These are phyloP conservation scores for Exutisphaerella laricina DNA, from an alignment of 2,329 filamentous ascomycete genomes.

Conservation along the genomic window DNA sequence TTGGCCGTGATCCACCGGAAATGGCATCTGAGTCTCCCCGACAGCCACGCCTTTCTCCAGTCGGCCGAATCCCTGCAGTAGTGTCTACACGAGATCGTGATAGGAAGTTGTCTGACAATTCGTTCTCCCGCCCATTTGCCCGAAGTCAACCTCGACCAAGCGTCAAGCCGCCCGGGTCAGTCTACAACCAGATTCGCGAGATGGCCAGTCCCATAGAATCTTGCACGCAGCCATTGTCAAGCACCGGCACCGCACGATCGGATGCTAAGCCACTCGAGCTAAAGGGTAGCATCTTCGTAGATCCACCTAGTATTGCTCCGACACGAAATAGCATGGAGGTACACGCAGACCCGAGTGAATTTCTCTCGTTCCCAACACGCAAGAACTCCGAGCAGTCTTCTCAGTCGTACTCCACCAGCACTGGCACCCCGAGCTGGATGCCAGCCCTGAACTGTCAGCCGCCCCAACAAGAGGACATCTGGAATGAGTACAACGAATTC, in stretches of 20 bases:
- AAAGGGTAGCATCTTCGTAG: slow-evolving; percentile 20
- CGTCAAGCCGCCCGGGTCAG: slow-evolving; percentile 24
- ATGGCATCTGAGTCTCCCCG: slow-evolving; percentile 32
- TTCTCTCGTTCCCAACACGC: slow-evolving; percentile 66
- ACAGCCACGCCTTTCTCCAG: slow-evolving; percentile 58
- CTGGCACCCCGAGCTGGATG: slow-evolving; percentile 49
- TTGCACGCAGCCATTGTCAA: slow-evolving; percentile 26
- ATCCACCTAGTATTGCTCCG: slow-evolving; percentile 19
- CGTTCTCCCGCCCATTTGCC: slow-evolving; percentile 77
- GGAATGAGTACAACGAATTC: slow-evolving; percentile 90
- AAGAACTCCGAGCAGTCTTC: slow-evolving; percentile 65
- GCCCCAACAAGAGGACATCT: slow-evolving; percentile 71
- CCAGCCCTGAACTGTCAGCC: slow-evolving; percentile 14
- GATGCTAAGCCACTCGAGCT: slow-evolving; percentile 17
- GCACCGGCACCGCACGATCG: slow-evolving; percentile 24
- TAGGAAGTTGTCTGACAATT: slow-evolving; percentile 64
- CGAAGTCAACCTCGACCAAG: slow-evolving; percentile 39
- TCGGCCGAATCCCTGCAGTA: slow-evolving; percentile 81
- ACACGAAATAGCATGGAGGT: slow-evolving; percentile 26
- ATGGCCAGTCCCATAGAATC: slow-evolving; percentile 30
- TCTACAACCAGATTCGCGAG: slow-evolving; percentile 32
- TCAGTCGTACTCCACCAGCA: slow-evolving; percentile 52
- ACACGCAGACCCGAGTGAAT: slow-evolving; percentile 47
- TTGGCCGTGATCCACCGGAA: slow-evolving; percentile 24
- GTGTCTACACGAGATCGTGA: slow-evolving; percentile 59